Evolutionary conservation across 2,329 filamentous ascomycete species (phyloP).

Genomic region (Pseudogymnoascus sp.): DNA sequence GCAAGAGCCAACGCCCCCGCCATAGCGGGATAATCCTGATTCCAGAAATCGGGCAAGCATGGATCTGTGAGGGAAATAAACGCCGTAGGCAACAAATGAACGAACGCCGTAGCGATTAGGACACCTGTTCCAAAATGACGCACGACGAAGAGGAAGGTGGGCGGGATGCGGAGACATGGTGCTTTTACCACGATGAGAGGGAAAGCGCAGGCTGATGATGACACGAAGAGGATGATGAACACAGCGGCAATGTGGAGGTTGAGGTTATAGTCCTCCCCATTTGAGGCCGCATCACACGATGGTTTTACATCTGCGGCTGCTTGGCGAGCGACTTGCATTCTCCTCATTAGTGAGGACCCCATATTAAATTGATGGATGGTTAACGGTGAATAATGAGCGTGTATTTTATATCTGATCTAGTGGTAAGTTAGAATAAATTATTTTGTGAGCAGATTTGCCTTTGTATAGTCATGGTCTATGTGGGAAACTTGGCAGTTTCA

Average conservation of each 20-base stretch:
- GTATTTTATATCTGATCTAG: background rate
- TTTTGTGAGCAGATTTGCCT: background rate
- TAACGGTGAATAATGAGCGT: background rate
- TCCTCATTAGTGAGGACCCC: background rate
- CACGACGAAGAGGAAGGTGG: slow-evolving; percentile 54
- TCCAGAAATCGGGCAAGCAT: slow-evolving; percentile 43
- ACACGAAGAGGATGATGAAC: slow-evolving; percentile 11
- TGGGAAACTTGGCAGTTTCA: background rate
- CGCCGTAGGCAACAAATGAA: slow-evolving; percentile 58
- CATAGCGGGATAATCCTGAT: slow-evolving; percentile 37
- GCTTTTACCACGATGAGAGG: slow-evolving; percentile 10
- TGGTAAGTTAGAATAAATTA: background rate
- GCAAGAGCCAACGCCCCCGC: slow-evolving; percentile 38
- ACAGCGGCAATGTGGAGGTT: slow-evolving; percentile 10
- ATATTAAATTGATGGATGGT: background rate
- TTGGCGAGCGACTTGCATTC: background rate
- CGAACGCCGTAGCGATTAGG: slow-evolving; percentile 72
- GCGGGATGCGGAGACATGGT: slow-evolving; percentile 35
- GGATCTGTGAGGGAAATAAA: slow-evolving; percentile 60
- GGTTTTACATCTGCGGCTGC: background rate
- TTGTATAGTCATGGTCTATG: background rate
- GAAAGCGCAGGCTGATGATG: slow-evolving; percentile 9
- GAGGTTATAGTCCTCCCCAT: background rate
- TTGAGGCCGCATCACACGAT: background rate
- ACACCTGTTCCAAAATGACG: slow-evolving; percentile 74